Evolutionary conservation across 2,329 filamentous ascomycete genomes (phyloP), one percentile per base, ranked within the genome.

Genomic region (Trichoderma atroviride): DNA sequence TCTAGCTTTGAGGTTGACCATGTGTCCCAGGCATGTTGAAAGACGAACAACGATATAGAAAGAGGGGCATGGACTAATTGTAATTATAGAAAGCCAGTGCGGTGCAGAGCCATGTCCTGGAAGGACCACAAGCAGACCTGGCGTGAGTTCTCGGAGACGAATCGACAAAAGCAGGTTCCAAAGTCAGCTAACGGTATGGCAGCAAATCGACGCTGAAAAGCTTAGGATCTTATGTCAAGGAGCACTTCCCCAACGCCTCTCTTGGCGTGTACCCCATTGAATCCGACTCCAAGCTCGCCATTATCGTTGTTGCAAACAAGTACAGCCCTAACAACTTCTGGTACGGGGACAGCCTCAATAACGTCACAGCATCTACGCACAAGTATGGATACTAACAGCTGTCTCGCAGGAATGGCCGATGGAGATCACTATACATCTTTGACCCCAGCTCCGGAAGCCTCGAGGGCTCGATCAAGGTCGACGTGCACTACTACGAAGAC

Each of bases 401-500:
- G 4, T 24, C n/a, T 37, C 37, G 24, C 73, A 94, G 92, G 93
- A 98, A 97, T 82, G 96, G 96, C 72, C 93, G 96, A 72, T 99
- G 96, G 93, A 92, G 96, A 76, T 94, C 93, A 59, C 86, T 91
- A 65, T 98, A 98, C 83, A 87, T 91, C 75, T 91, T 92, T 80
- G 86, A 90, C 72, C 89, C 94, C 5, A 83, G 89, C n/a, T 87
- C 87, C 1, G 85, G 85, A 72, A 84, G 84, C 59, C 83, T 98
- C 55, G 89, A 90, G 47, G 96, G 96, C 75, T 89, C 86, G 70
- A 90, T 98, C 81, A 93, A 95, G 80, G 92, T 97, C 66, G 94
- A 98, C 75, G 95, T 99, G 63, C 96, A 99, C 85, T 99, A 99
- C 86, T 99, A 99, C 83, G 96, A 99, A 83, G 96, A 99, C 78